Base-by-base conservation (phyloP, 192 early-diverging fungal genomes). In the Rhizophagus sp. region DNA sequence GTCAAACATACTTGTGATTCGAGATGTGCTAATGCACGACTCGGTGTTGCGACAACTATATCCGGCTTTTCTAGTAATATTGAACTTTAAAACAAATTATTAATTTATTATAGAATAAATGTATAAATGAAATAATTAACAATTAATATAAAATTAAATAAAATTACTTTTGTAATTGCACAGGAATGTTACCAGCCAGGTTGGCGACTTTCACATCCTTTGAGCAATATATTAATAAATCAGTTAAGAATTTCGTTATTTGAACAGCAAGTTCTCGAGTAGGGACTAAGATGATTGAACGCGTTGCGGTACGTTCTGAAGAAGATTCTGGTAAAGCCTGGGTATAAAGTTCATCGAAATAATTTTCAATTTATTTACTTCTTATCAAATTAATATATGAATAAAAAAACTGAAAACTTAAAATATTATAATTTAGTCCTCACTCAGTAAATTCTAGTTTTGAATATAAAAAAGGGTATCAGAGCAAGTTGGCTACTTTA, bases 261-360 rank as follows among this genome's bases (percentile, higher is more conserved):
- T 99, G 98, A 82, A 94, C 95, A 13, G 98, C 96, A 70, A 99
- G 89, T 85, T 99, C 98, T 67, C 94, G 90, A 2, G 98, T 97
- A 13, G 98, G 98, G 6, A 99, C 97, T 44, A 99, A 85, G 47
- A 99, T 91, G 76, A 99, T 80, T 70, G 86, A 86, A 72, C 87
- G 83, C 22, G 84, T 88, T 12, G 85, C 81, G 39, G 81, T 75
- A 30, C 79, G 76, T 34, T 81, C 83, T 41, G 82, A 79, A 2
- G 83, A 83, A 64, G 82, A 85, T 30, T 81, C 76, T 22, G 80
- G 75, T 57, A 84, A 74, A 34, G 83, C 78, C 86, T 87, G 22
- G 22, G 0, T 25, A 47, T 69, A 33, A 61, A 15, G 10, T 0
- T 44, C 10, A 62, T 84, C 11, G 30, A 61, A 76, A 3, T 36